These are phyloP conservation scores for Vaccinium corymbosum DNA, from an alignment of 148 eudicot species.

Conservation along the genomic window DNA sequence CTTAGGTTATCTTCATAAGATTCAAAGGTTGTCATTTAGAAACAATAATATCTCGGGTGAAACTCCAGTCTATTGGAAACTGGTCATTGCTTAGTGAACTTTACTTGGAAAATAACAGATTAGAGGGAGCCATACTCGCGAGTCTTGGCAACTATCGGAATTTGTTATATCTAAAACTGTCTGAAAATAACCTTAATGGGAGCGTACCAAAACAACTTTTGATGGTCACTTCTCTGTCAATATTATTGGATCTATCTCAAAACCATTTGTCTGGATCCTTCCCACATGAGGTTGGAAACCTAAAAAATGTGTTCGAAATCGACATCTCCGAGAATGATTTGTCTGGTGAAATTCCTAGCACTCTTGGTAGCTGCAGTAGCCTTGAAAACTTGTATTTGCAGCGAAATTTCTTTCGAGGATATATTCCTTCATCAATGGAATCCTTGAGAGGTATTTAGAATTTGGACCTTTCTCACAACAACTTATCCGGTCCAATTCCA, in stretches of 20 bases:
- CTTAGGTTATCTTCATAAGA: not conserved
- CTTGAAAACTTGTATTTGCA: slow-evolving; percentile 8
- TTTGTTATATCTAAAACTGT: not conserved
- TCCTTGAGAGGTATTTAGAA: not conserved
- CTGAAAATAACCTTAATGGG: slow-evolving; percentile 15
- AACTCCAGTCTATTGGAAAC: slow-evolving; percentile 18
- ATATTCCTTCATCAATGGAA: slow-evolving; percentile 8
- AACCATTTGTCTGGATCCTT: slow-evolving; percentile 14
- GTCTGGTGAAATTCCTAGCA: slow-evolving; percentile 9
- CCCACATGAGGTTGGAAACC: not conserved
- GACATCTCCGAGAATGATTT: not conserved
- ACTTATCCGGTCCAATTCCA: slow-evolving; percentile 15
- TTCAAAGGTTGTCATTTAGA: not conserved
- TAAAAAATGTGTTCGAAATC: not conserved
- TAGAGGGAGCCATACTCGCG: slow-evolving; percentile 9
- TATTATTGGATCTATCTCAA: not conserved
- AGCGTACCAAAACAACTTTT: slow-evolving; percentile 14
- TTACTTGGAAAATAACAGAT: not conserved
- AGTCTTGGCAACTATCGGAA: not conserved
- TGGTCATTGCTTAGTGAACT: slow-evolving; percentile 1
- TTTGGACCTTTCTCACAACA: slow-evolving; percentile 20
- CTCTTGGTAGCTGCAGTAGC: not conserved
- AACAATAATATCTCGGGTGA: not conserved
- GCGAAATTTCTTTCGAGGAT: slow-evolving; percentile 6
- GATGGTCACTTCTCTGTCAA: not conserved